Evolutionary conservation across 257 asterid genomes (phyloP).

Genomic region (Gentiana macrophylla): DNA sequence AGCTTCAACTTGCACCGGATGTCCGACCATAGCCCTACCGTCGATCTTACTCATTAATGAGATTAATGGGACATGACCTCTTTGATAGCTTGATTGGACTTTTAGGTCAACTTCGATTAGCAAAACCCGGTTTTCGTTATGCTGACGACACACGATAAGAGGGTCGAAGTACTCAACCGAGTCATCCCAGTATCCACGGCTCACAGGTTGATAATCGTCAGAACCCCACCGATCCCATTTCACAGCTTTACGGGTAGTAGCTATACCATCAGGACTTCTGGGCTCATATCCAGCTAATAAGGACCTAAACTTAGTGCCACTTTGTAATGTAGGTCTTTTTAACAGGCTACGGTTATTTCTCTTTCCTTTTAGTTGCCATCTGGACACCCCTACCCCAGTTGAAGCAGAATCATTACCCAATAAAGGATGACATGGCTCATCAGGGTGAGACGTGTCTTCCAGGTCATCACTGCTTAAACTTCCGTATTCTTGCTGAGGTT

Average conservation of each 20-base stretch:
- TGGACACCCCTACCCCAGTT: constrained; percentile 42
- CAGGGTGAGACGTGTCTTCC: constrained; percentile 45
- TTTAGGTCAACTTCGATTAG: constrained; percentile 70
- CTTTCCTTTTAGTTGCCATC: constrained; percentile 79
- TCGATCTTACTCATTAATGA: constrained; percentile 74
- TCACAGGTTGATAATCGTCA: constrained; percentile 29
- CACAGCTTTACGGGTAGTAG: constrained; percentile 9
- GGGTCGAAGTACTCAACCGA: constrained; percentile 35
- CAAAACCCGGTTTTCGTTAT: constrained; percentile 38
- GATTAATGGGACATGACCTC: constrained; percentile 70
- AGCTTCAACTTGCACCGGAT: constrained; percentile 74
- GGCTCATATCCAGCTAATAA: constrained; percentile 36
- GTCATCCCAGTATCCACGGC: constrained; percentile 57
- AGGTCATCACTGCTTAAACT: constrained; percentile 72
- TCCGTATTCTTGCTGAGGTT: constrained; percentile 48
- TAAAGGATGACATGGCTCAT: constrained; percentile 37
- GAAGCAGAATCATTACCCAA: constrained; percentile 27
- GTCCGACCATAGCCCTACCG: constrained; percentile 88
- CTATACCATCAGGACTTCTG: constrained; percentile 25
- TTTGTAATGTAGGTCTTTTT: constrained; percentile 34
- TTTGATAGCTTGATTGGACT: constrained; percentile 69
- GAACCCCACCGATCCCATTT: constrained; percentile 38
- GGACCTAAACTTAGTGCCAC: constrained; percentile 24
- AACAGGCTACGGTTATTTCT: constrained; percentile 55
- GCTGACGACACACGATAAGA: constrained; percentile 25